Evolutionary conservation across 208 protist species (phyloP).

Genomic region (Crithidia thermophila): DNA sequence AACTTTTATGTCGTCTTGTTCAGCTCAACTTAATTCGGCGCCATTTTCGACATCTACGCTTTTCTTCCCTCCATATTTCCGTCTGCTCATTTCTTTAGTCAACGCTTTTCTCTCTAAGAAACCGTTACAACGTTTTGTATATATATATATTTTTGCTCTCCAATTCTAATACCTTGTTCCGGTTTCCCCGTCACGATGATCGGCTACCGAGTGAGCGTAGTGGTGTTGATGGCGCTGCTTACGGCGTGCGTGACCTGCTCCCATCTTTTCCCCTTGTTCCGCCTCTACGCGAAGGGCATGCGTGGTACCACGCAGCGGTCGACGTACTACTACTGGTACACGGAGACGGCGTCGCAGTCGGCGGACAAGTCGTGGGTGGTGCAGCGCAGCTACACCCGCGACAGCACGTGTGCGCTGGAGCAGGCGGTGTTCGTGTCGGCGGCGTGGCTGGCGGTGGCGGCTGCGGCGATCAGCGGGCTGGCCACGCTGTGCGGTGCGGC

Average conservation of each 20-base stretch:
- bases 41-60: too few relatives aligned
- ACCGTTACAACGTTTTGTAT: too few relatives aligned
- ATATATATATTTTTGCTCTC: too few relatives aligned
- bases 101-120: too few relatives aligned
- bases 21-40: too few relatives aligned
- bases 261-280: conserved; percentile 12
- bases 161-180: background rate
- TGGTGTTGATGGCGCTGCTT: background rate
- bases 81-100: too few relatives aligned
- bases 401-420: background rate
- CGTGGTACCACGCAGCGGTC: background rate
- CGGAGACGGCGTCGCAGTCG: background rate
- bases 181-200: conserved; percentile 1
- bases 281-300: background rate
- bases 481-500: background rate
- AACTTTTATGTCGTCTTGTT: too few relatives aligned
- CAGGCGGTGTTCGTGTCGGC: background rate
- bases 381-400: background rate
- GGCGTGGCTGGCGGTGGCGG: background rate
- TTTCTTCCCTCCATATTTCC: too few relatives aligned
- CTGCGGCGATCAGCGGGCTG: background rate
- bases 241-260: conserved; percentile 14
- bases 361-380: background rate
- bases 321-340: conserved; percentile 3
- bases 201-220: background rate